Evolutionary conservation across 345 rosid genomes (phyloP).

Genomic region (Heritiera littoralis): DNA sequence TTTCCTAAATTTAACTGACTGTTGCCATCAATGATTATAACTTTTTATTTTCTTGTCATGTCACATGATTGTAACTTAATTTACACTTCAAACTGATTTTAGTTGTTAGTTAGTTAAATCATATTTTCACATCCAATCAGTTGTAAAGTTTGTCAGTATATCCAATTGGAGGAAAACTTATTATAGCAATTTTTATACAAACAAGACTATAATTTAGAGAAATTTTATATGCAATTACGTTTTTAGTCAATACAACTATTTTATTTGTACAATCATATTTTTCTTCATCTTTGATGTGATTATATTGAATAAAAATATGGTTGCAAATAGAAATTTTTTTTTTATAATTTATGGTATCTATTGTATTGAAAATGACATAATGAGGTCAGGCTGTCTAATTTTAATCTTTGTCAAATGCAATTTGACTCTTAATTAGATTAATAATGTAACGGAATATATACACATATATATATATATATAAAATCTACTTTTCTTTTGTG

Average conservation of each 20-base stretch:
- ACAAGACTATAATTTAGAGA: background rate
- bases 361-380: background rate
- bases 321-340: too few relatives aligned
- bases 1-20: background rate
- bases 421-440: too few relatives aligned
- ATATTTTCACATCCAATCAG: background rate
- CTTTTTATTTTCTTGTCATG: too few relatives aligned
- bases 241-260: too few relatives aligned
- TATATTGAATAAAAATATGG: too few relatives aligned
- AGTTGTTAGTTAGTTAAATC: background rate
- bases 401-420: background rate
- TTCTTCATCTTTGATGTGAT: too few relatives aligned
- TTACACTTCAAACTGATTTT: background rate
- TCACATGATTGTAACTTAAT: constrained; percentile 5
- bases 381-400: background rate
- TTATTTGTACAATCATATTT: too few relatives aligned
- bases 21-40: background rate
- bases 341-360: too few relatives aligned
- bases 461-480: background rate
- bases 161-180: background rate
- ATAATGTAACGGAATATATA: too few relatives aligned
- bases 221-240: too few relatives aligned
- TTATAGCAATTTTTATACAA: background rate
- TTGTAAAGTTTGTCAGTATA: background rate
- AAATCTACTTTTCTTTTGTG: too few relatives aligned